Evolutionary conservation across 768 basidiomycete genomes (phyloP), one percentile per base, ranked within the genome.

Genomic region (Naganishia antarctica): DNA sequence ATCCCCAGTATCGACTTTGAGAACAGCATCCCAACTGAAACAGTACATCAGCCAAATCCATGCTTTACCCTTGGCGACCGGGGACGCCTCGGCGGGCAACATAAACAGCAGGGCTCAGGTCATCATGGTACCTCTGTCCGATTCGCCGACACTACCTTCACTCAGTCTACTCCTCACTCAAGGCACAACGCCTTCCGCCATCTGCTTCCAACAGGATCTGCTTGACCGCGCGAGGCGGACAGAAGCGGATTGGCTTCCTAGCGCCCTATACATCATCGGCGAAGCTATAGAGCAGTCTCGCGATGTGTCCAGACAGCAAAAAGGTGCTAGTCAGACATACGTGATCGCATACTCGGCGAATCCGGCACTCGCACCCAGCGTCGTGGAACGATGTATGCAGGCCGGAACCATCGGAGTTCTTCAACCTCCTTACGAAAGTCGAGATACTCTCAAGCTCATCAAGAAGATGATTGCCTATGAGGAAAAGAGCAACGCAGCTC

Each of bases 201-300:
- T 77, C 18, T 77, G 76, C 60, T 77, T 77, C 65, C 76, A 77
- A 51, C 74, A 77, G 57, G 76, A 75, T 65, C 32, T 75, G 18
- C 68, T 77, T 21, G 74, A 77, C 15, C 67, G 76, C 31, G 76
- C 73, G 11, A 66, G 68, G 40, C 60, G 72, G 34, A 72, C 74
- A 0, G 76, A 75, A 58, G 70, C 74, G 21, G 74, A 75, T 46
- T 77, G 76, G 76, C 66, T 77, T 0, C 74, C 74, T 3, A 67
- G 68, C 13, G 76, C 73, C 3, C 34, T 75, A 18, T 66, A 72
- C 13, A 71, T 73, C 48, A 74, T 77, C 21, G 34, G 49, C 29
- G 32, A 57, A 3, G 71, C 66, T 1, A 44, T 46, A 31, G 53
- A 47, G 29, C 21, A 46, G 28, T 23, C 43, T 43, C 43, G 29